Percentiles rank a stretch among this genome's conserved stretches.
Conservation (phyloP, 495 filamentous ascomycete species). For the Aspergillus mulundensis region DNA sequence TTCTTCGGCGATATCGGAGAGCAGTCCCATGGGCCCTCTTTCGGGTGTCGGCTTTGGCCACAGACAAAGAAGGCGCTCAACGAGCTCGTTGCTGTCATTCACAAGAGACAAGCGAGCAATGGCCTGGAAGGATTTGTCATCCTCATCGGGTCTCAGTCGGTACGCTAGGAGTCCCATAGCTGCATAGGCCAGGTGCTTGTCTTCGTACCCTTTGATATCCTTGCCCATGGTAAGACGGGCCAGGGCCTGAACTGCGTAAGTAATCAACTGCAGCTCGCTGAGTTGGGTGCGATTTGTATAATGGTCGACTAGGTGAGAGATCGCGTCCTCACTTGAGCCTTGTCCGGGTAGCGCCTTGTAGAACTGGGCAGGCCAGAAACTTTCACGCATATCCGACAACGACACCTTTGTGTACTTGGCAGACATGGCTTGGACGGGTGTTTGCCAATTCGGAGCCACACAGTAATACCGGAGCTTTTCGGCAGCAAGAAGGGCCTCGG, state of each 20-base stretch:
- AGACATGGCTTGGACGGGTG: not conserved
- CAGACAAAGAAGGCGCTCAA: not conserved
- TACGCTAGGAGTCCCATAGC: not conserved
- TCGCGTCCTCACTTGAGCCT: too few relatives aligned
- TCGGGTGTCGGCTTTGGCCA: not conserved
- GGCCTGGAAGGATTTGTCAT: not conserved
- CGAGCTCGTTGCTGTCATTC: not conserved
- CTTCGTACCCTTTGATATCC: too few relatives aligned
- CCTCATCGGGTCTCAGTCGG: not conserved
- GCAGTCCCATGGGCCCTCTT: not conserved
- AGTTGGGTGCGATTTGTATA: not conserved
- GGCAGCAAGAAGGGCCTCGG: not conserved
- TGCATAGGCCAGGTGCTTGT: not conserved
- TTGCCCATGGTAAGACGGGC: not conserved
- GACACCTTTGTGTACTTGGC: not conserved
- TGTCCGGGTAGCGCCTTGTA: too few relatives aligned
- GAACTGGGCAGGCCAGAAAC: too few relatives aligned
- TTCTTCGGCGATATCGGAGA: too few relatives aligned
- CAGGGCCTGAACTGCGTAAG: not conserved
- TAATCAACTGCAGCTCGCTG: not conserved
- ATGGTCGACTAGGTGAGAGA: not conserved
- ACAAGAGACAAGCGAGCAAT: not conserved
- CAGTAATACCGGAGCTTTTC: not conserved
- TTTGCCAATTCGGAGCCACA: not conserved
- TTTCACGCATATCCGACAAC: not conserved